Conservation (phyloP, 208 protist species). For the Angomonas ambiguus region DNA sequence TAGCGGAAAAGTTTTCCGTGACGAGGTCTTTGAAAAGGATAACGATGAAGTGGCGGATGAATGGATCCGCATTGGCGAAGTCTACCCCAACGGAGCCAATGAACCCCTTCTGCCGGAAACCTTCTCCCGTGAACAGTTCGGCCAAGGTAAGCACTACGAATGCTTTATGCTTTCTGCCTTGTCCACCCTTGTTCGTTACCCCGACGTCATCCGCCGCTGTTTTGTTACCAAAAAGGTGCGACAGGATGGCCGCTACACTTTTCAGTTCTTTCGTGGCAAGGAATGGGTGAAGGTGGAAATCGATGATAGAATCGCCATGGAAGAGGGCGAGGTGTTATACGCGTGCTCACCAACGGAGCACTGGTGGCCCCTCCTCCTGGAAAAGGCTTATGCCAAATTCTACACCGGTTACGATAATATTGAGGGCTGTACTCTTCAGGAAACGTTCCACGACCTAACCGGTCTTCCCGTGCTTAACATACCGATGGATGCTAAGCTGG, state of each 20-base stretch:
- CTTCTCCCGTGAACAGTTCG: conserved; percentile 66
- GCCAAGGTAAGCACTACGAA: conserved; percentile 80
- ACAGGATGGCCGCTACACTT: conserved; percentile 76
- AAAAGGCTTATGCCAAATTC: conserved; percentile 92
- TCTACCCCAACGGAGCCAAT: conserved; percentile 42
- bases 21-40: conserved; percentile 53
- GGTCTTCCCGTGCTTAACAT: conserved; percentile 74
- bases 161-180: conserved; percentile 79
- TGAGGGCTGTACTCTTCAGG: conserved; percentile 64
- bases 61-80: conserved; percentile 54
- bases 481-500: conserved; percentile 53
- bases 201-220: conserved; percentile 74
- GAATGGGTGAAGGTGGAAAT: conserved; percentile 80
- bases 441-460: conserved; percentile 78
- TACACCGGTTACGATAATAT: conserved; percentile 65
- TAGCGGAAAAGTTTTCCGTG: conserved; percentile 58
- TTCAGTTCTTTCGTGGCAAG: conserved; percentile 72
- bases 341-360: conserved; percentile 58
- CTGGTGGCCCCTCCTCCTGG: conserved; percentile 82
- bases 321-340: conserved; percentile 51
- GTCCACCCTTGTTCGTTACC: conserved; percentile 59
- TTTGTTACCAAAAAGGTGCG: conserved; percentile 76
- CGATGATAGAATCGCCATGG: conserved; percentile 61
- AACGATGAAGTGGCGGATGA: conserved; percentile 49
- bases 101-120: conserved; percentile 50